Evolutionary conservation across 2,329 filamentous ascomycete species (phyloP).

Genomic region (Epichloe festucae): DNA sequence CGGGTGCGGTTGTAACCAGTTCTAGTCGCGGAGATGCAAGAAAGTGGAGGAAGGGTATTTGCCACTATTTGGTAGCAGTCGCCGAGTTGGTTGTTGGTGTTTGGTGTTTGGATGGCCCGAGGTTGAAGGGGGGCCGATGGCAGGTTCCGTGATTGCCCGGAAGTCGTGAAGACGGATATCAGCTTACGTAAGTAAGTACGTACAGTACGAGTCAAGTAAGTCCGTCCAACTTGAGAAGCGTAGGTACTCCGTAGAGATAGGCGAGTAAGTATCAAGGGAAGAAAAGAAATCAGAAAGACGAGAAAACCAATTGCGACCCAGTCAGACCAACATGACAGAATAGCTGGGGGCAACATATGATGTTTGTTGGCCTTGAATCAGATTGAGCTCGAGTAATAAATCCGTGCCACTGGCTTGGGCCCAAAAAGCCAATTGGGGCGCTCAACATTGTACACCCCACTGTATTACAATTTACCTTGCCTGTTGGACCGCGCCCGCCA

Average conservation of each 20-base stretch:
- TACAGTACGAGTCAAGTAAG: too few relatives aligned
- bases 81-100: background rate
- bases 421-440: conserved; percentile 2
- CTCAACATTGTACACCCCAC: background rate
- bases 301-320: background rate
- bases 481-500: background rate
- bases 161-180: background rate
- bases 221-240: too few relatives aligned
- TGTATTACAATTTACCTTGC: too few relatives aligned
- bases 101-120: too few relatives aligned
- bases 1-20: background rate
- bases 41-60: background rate
- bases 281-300: background rate
- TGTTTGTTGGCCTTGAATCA: too few relatives aligned
- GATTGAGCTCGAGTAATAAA: too few relatives aligned
- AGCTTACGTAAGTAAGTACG: background rate
- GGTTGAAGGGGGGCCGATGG: too few relatives aligned
- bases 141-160: too few relatives aligned
- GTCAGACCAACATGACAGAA: background rate
- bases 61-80: background rate
- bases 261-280: too few relatives aligned
- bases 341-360: background rate
- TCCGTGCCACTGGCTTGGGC: background rate
- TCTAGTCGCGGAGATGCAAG: background rate
- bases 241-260: too few relatives aligned